Evolutionary conservation across 2,329 filamentous ascomycete genomes (phyloP).

Genomic region (Periglandula ipomoeae): DNA sequence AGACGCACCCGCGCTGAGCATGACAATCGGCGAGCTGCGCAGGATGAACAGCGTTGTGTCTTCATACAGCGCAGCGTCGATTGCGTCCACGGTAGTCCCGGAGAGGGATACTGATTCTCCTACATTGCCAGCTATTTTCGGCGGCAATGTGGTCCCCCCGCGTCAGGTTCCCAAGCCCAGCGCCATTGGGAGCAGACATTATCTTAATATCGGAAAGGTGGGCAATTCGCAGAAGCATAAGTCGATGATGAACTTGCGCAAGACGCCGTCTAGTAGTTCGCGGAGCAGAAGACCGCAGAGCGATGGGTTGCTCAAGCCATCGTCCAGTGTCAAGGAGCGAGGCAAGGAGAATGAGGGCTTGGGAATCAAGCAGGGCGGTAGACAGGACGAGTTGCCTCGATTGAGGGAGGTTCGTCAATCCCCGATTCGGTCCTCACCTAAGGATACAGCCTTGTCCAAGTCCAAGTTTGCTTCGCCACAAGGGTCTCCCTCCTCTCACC

Average conservation of each 20-base stretch:
- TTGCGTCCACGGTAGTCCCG: conserved; percentile 18
- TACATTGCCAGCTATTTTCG: conserved; percentile 28
- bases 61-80: conserved; percentile 32
- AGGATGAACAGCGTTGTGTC: conserved; percentile 48
- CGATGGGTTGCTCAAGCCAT: not conserved
- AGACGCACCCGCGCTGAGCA: conserved; percentile 22
- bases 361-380: conserved; percentile 8
- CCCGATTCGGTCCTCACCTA: not conserved
- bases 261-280: not conserved
- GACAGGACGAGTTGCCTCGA: conserved; percentile 10
- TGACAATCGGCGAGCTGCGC: conserved; percentile 41
- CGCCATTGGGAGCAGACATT: conserved; percentile 33
- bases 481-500: not conserved
- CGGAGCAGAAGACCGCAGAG: not conserved
- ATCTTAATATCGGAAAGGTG: conserved; percentile 33
- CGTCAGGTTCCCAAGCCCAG: conserved; percentile 19
- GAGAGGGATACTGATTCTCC: conserved; percentile 26
- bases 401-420: conserved; percentile 10
- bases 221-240: conserved; percentile 11
- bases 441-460: not conserved
- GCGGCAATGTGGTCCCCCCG: conserved; percentile 29
- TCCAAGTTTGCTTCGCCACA: not conserved
- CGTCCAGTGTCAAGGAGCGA: conserved; percentile 10
- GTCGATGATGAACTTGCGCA: conserved; percentile 11
- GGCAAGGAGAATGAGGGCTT: conserved; percentile 21